Conservation (phyloP, 2,329 filamentous ascomycete genomes). For the Sphaerulina vaccinii region DNA sequence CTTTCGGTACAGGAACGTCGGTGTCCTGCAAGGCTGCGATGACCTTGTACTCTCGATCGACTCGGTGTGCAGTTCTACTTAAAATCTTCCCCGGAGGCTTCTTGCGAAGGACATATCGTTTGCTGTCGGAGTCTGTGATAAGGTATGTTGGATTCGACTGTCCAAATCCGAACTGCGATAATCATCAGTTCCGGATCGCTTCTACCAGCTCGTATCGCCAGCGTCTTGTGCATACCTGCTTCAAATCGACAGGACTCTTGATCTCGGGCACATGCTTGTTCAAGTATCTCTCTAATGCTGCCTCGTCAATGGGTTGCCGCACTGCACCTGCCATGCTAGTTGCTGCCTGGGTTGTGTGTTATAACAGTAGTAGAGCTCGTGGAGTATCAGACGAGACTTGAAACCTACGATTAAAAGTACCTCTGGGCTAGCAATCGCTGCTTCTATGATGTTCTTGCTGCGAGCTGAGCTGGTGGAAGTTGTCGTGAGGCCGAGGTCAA, state of each 20-base stretch:
- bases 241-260: conserved; percentile 75
- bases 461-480: not conserved
- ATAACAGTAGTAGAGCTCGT: not conserved
- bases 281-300: conserved; percentile 75
- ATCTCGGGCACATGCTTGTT: conserved; percentile 75
- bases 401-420: not conserved
- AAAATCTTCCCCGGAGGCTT: conserved; percentile 91
- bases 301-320: conserved; percentile 83
- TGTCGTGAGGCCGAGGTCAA: not conserved
- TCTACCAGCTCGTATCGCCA: too few species aligned
- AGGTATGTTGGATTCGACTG: conserved; percentile 92
- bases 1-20: conserved; percentile 80
- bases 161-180: conserved; percentile 77
- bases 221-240: conserved; percentile 48
- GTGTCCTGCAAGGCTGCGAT: conserved; percentile 77
- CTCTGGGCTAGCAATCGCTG: not conserved
- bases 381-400: not conserved
- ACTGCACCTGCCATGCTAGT: conserved; percentile 73
- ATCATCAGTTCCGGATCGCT: too few species aligned
- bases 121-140: conserved; percentile 68
- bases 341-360: not conserved
- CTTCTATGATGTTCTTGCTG: not conserved
- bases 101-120: conserved; percentile 87
- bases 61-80: conserved; percentile 90
- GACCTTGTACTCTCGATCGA: conserved; percentile 92